Evolutionary conservation across 2,329 filamentous ascomycete genomes (phyloP).

Genomic region (Albifimbria verrucaria): DNA sequence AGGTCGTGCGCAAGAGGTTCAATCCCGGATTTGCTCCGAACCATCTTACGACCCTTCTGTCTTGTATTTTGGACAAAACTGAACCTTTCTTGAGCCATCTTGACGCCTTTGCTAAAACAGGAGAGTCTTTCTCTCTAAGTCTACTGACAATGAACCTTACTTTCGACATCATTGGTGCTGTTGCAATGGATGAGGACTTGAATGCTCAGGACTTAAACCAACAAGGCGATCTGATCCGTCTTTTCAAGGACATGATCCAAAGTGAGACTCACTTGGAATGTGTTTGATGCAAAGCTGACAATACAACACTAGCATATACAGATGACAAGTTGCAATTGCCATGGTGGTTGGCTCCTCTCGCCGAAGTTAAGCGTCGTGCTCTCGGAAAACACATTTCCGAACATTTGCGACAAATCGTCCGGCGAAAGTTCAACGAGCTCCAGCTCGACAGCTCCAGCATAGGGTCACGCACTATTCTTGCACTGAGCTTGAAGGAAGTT

Average conservation of each 20-base stretch:
- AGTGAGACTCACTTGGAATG: not conserved
- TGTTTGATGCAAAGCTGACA: not conserved
- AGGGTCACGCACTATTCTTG: constrained; percentile 18
- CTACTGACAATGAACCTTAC: constrained; percentile 27
- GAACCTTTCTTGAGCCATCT: constrained; percentile 15
- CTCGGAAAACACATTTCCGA: not conserved
- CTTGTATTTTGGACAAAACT: constrained; percentile 30
- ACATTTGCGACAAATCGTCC: not conserved
- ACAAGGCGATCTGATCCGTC: constrained; percentile 24
- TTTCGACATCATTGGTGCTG: constrained; percentile 37
- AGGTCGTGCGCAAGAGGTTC: constrained; percentile 26
- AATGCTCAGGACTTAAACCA: constrained; percentile 24
- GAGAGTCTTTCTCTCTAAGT: constrained; percentile 23
- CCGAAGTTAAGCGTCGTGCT: not conserved
- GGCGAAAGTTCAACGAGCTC: not conserved
- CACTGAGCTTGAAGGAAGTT: constrained; percentile 26
- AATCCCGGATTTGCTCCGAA: constrained; percentile 35
- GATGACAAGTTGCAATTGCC: not conserved
- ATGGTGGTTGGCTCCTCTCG: not conserved
- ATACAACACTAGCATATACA: not conserved
- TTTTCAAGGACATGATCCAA: constrained; percentile 19
- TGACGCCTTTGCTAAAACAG: constrained; percentile 21
- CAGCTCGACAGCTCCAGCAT: constrained; percentile 6
- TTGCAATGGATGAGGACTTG: constrained; percentile 31
- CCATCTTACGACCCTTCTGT: constrained; percentile 32